These are phyloP conservation scores for Aegle marmelos DNA, from an alignment of 345 rosid genomes.

Conservation along the genomic window DNA sequence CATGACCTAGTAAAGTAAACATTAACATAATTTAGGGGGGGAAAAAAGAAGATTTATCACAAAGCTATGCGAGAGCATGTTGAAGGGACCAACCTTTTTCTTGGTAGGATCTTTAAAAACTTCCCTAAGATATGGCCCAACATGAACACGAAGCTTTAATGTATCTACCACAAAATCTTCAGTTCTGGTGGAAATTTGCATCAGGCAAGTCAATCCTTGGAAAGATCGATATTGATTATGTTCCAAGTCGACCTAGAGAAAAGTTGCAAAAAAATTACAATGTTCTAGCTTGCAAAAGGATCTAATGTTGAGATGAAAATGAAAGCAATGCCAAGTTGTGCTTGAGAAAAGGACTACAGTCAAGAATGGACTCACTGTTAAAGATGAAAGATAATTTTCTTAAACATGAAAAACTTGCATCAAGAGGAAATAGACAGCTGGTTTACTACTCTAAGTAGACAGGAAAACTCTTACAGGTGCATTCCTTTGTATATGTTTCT, in stretches of 20 bases:
- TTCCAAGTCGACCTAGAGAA: conserved; percentile 85
- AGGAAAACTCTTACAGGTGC: background rate
- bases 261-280: conserved; percentile 3
- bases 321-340: background rate
- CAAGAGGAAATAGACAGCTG: background rate
- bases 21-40: conserved; percentile 23
- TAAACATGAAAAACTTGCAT: background rate
- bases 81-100: conserved; percentile 63
- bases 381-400: background rate
- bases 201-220: conserved; percentile 94
- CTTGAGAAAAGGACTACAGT: background rate
- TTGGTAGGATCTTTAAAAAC: conserved; percentile 82
- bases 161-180: conserved; percentile 89
- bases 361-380: background rate
- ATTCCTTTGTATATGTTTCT: background rate
- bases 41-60: conserved; percentile 16
- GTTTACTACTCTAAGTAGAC: background rate
- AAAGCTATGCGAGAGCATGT: background rate
- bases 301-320: background rate
- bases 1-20: conserved; percentile 64
- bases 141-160: conserved; percentile 74
- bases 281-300: background rate
- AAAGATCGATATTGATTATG: conserved; percentile 95
- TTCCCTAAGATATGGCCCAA: conserved; percentile 87
- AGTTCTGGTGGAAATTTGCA: conserved; percentile 92